phyloP scores from a whole-genome alignment of 306 rosid species.

The Benincasa hispida region DNA sequence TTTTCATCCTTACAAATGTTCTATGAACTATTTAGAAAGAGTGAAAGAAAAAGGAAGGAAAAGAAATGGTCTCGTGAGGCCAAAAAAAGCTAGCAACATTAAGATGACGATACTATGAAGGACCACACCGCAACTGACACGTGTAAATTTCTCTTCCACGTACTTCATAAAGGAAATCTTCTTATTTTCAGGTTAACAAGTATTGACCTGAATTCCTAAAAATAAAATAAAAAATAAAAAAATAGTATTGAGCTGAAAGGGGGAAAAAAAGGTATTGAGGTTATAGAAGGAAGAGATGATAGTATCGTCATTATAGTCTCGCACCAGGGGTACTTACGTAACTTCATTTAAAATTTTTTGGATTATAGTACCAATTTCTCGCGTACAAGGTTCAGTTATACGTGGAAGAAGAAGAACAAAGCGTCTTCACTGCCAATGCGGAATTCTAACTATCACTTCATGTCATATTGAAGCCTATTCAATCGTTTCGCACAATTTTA shows the following conservation, averaged over 20 bases:
- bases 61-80: no score
- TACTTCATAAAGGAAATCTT: not conserved
- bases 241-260: no score
- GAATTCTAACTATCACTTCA: not conserved
- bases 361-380: not conserved
- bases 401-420: not conserved
- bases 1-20: no score
- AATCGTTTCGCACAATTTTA: not conserved
- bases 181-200: no score
- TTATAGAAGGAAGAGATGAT: not conserved
- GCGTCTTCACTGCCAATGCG: not conserved
- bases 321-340: not conserved
- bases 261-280: not conserved
- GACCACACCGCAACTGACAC: constrained; percentile 12
- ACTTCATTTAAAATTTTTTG: not conserved
- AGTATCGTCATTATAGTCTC: not conserved
- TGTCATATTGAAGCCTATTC: not conserved
- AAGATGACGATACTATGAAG: not conserved
- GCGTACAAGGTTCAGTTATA: not conserved
- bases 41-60: no score
- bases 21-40: no score
- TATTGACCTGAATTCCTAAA: not conserved
- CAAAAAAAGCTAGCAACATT: no score
- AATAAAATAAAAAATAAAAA: no score
- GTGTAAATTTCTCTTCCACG: constrained; percentile 20